Conservation (phyloP, 2,329 filamentous ascomycete species). For the Pseudocercospora musae region DNA sequence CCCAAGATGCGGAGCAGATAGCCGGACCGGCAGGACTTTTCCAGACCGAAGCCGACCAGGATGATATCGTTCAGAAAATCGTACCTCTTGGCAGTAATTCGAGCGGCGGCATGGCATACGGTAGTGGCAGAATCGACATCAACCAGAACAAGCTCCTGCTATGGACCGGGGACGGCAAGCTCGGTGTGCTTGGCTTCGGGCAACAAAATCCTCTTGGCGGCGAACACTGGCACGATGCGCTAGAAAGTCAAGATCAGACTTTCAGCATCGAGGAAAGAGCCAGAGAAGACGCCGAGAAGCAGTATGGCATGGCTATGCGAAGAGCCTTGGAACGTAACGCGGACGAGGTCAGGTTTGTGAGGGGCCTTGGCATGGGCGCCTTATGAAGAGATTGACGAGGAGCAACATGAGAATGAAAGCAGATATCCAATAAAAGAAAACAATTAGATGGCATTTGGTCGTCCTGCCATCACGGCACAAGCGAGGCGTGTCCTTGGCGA, state of each 20-base stretch:
- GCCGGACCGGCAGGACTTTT: constrained; percentile 26
- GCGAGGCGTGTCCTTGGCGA: not conserved
- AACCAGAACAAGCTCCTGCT: constrained; percentile 66
- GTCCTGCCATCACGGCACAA: not conserved
- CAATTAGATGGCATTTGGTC: too few species aligned
- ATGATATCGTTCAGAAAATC: constrained; percentile 78
- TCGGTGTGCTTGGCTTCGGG: constrained; percentile 64
- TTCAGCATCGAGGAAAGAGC: constrained; percentile 45
- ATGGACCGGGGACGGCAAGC: constrained; percentile 78
- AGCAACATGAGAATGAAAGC: not conserved
- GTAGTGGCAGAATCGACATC: constrained; percentile 25
- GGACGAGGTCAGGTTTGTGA: constrained; percentile 72
- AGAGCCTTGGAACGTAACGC: constrained; percentile 72
- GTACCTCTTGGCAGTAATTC: constrained; percentile 48
- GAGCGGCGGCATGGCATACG: not conserved
- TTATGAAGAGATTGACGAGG: not conserved
- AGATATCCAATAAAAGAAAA: not conserved
- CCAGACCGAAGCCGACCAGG: constrained; percentile 36
- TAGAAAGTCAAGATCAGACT: constrained; percentile 38
- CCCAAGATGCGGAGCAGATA: constrained; percentile 14
- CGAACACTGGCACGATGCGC: constrained; percentile 34
- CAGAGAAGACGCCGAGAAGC: constrained; percentile 55
- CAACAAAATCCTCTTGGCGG: constrained; percentile 34
- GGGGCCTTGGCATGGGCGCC: constrained; percentile 56
- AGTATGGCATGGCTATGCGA: constrained; percentile 70